Percentiles rank a stretch among this genome's conserved stretches.
phyloP scores from a whole-genome alignment of 2,329 filamentous ascomycete genomes.

The Exophiala calicioides region DNA sequence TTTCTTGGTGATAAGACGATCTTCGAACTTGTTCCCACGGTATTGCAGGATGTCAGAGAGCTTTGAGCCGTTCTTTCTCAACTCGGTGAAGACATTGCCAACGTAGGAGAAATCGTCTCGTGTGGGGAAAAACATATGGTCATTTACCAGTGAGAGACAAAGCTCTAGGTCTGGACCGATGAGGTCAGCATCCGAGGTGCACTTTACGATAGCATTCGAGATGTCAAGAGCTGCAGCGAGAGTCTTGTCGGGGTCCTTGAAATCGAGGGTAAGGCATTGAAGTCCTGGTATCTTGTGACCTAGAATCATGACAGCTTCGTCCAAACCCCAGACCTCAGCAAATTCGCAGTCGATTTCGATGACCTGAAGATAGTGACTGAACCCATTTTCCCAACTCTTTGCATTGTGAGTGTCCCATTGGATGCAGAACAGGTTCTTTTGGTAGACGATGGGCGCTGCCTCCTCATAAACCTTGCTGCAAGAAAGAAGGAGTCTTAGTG shows the following conservation, averaged over 20 bases:
- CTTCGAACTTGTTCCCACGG: neutral
- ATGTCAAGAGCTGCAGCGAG: slow-evolving; percentile 9
- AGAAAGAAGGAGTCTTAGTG: neutral
- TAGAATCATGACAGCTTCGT: neutral
- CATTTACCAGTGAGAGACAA: neutral
- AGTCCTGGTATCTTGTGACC: slow-evolving; percentile 1
- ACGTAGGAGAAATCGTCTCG: neutral
- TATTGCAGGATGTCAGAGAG: neutral
- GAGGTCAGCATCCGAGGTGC: neutral
- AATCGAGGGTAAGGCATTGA: neutral
- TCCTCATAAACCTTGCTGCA: slow-evolving; percentile 7
- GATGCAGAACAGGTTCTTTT: slow-evolving; percentile 10
- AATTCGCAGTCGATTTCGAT: slow-evolving; percentile 9
- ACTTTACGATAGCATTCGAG: slow-evolving; percentile 5
- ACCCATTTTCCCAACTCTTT: neutral
- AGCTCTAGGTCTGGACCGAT: slow-evolving; percentile 7
- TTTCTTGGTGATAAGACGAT: neutral
- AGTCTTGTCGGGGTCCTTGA: neutral
- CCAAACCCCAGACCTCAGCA: slow-evolving; percentile 3
- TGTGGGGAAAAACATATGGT: neutral
- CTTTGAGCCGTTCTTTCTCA: neutral
- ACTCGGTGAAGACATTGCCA: neutral
- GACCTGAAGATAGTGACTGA: neutral
- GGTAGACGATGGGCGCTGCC: slow-evolving; percentile 3
- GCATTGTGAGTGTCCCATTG: neutral